Conservation (phyloP, 2,329 filamentous ascomycete species). For the Diaporthe citri region DNA sequence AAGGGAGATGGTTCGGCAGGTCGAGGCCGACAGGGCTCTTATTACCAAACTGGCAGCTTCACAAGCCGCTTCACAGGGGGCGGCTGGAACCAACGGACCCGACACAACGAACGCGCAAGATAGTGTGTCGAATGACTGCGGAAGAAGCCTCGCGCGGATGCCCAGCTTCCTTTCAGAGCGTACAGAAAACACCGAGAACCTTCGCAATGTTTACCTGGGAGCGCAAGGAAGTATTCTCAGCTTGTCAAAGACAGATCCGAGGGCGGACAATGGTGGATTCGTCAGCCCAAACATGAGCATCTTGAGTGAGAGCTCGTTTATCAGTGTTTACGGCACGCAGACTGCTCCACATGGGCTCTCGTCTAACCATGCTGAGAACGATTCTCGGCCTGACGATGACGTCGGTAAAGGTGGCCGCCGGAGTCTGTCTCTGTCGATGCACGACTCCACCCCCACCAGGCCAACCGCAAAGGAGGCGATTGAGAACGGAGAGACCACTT, state of each 20-base stretch:
- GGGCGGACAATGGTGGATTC: conserved; percentile 55
- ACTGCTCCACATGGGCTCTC: conserved; percentile 44
- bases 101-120: neutral
- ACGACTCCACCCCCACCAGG: conserved; percentile 44
- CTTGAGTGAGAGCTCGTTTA: conserved; percentile 76
- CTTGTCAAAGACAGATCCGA: conserved; percentile 61
- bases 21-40: conserved; percentile 59
- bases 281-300: conserved; percentile 73
- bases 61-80: conserved; percentile 48
- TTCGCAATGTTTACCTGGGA: conserved; percentile 70
- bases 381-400: conserved; percentile 59
- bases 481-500: conserved; percentile 46
- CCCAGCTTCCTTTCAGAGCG: conserved; percentile 74
- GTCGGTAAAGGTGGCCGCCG: conserved; percentile 59
- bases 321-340: conserved; percentile 72
- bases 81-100: conserved; percentile 45
- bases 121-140: conserved; percentile 44
- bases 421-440: conserved; percentile 45
- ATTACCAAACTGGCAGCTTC: conserved; percentile 45
- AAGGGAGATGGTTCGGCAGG: conserved; percentile 63
- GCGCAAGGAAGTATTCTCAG: conserved; percentile 62
- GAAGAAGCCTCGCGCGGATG: conserved; percentile 63
- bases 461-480: conserved; percentile 31
- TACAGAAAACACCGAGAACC: conserved; percentile 70
- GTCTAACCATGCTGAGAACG: conserved; percentile 46